Base-by-base conservation (phyloP, 345 rosid species). In the Moricandia arvensis region DNA sequence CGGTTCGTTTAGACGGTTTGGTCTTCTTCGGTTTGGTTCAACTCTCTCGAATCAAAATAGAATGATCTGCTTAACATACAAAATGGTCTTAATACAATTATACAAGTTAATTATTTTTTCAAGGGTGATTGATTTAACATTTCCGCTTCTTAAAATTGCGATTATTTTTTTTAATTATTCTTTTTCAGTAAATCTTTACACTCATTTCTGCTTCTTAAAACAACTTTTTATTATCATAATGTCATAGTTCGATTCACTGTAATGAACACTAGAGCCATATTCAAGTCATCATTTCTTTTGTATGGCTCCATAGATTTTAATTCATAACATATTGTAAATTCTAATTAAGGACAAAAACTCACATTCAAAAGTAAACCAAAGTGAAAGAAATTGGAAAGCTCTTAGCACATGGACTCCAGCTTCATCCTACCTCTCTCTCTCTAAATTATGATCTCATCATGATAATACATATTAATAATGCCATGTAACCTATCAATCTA, bases 391-490 rank as follows among this genome's bases (percentile, higher is more conserved):
- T n/a, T 61, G 16, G 51, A 49, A 62, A 60, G 69, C 62, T 18
- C 38, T 43, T 62, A 29, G 73, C 78, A 75, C 72, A 75, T 75
- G 79, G 57, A 26, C 15, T 49, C 66, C 78, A 75, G 73, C 73
- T 21, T 67, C 60, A 45, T 38, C 43, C 1, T 73, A 30, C 16
- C 45, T 31, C 65, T 33, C 71, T 31, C 71, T 30, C 35, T 63
- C 43, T 7, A 59, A 76, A 57, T 77, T 8, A 71, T 77, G 18
- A 77, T 71, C 67, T 77, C 55, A 58, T 63, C 29, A 63, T 70
- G 59, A 69, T 13, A 2, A 3, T 63, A 30, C 18, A 13, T 13
- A 16, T 49, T 18, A 76, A 69, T 63, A 69, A 55, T 69, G 75
- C 38, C 3, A 68, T 62, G 37, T 1, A 24, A 37, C 8, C 6